A percentile compares a stretch with the other conserved stretches of the same genome.
Conservation (phyloP, 2,329 filamentous ascomycete genomes). For the Sarocladium strictum region DNA sequence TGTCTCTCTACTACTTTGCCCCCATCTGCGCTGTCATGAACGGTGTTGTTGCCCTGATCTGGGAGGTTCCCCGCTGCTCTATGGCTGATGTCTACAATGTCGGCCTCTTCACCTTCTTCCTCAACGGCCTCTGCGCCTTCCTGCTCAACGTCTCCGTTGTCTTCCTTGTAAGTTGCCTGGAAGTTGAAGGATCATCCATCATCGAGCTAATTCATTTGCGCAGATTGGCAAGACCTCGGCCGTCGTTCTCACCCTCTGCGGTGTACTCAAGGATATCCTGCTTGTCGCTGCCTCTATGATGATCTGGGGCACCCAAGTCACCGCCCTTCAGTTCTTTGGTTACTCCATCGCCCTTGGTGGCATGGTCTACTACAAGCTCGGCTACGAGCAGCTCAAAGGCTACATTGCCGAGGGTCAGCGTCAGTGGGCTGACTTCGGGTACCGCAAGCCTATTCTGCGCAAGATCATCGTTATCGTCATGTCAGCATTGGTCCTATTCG, state of each 20-base stretch:
- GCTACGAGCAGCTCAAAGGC: conserved; percentile 75
- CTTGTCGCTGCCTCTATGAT: conserved; percentile 74
- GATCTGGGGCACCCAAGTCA: conserved; percentile 73
- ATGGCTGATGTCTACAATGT: conserved; percentile 68
- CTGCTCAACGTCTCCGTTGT: conserved; percentile 80
- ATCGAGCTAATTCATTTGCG: conserved; percentile 19
- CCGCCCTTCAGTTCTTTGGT: conserved; percentile 72
- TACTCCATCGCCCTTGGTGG: conserved; percentile 75
- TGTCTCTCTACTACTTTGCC: conserved; percentile 86
- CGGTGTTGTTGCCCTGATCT: conserved; percentile 63
- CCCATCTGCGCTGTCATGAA: conserved; percentile 82
- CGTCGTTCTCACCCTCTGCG: conserved; percentile 78
- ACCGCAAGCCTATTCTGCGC: conserved; percentile 67
- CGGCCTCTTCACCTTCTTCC: conserved; percentile 64
- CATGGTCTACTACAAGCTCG: conserved; percentile 79
- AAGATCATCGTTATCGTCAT: conserved; percentile 67
- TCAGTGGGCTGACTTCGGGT: conserved; percentile 82
- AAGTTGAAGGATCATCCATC: not conserved
- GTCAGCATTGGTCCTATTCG: conserved; percentile 58
- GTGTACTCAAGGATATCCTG: conserved; percentile 83
- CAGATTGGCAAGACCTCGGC: conserved; percentile 86
- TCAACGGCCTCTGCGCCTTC: conserved; percentile 75
- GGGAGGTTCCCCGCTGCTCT: conserved; percentile 65
- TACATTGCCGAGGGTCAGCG: conserved; percentile 67
- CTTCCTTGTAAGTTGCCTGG: conserved; percentile 60